Evolutionary conservation across 108 stramenopile species (phyloP).

Genomic region (Nitzschia sp.): DNA sequence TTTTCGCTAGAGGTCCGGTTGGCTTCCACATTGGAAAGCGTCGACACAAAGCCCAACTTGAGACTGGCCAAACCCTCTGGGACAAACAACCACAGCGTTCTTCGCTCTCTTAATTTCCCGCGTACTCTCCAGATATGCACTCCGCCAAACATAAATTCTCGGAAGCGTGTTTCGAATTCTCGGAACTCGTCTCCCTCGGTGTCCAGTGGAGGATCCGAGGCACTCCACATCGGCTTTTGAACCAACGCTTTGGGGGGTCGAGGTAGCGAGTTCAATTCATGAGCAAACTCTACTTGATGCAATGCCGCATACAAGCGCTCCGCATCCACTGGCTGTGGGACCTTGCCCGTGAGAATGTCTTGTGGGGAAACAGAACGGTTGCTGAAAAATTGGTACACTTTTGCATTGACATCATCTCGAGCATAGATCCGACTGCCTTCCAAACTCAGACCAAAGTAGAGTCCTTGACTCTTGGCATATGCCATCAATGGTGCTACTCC

Average conservation of each 20-base stretch:
- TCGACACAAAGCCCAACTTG: conserved; percentile 77
- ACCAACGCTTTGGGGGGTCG: conserved; percentile 27
- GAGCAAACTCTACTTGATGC: conserved; percentile 70
- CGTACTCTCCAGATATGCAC: conserved; percentile 67
- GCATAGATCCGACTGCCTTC: conserved; percentile 82
- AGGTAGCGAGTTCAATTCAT: conserved; percentile 75
- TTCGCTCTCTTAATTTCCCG: conserved; percentile 56
- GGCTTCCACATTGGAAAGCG: conserved; percentile 29
- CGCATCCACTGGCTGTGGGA: conserved; percentile 76
- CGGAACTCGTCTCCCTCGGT: not conserved
- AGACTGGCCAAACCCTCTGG: conserved; percentile 64
- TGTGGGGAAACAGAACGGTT: conserved; percentile 54
- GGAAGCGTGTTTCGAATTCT: conserved; percentile 66
- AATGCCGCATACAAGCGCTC: conserved; percentile 74
- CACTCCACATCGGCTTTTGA: conserved; percentile 54
- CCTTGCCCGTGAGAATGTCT: conserved; percentile 74
- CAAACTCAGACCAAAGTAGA: conserved; percentile 83
- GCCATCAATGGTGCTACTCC: conserved; percentile 82
- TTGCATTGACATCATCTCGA: conserved; percentile 74
- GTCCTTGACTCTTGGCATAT: conserved; percentile 83
- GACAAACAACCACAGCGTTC: conserved; percentile 80
- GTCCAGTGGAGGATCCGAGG: not conserved
- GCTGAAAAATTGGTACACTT: conserved; percentile 70
- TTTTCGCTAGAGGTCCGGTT: conserved; percentile 22
- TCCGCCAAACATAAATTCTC: conserved; percentile 79